Conservation (phyloP, 2,329 filamentous ascomycete species). For the Cytospora leucostoma region DNA sequence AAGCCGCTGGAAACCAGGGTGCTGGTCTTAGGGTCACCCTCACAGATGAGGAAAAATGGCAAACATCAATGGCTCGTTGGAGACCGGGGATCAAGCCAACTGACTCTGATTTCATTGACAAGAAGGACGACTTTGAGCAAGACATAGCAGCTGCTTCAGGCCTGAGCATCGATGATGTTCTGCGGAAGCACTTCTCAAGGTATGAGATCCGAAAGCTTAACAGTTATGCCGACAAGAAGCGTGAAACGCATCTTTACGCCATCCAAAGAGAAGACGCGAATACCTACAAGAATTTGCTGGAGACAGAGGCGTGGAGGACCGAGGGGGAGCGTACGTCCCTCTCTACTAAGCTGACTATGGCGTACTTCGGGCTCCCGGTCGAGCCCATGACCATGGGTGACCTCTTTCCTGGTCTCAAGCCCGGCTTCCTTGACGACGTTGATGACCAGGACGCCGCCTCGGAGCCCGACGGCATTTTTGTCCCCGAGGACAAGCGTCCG, state of each 20-base stretch:
- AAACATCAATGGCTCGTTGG: constrained; percentile 5
- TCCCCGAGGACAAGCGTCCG: constrained; percentile 20
- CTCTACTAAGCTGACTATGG: constrained; percentile 45
- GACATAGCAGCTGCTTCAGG: not conserved
- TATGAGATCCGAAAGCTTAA: constrained; percentile 11
- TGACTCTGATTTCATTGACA: not conserved
- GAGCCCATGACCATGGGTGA: constrained; percentile 41
- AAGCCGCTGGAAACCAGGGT: not conserved
- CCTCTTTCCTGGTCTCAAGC: not conserved
- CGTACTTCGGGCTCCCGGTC: constrained; percentile 50
- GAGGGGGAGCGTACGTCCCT: constrained; percentile 27
- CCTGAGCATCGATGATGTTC: constrained; percentile 4
- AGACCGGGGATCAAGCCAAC: constrained; percentile 2
- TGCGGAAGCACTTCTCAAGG: constrained; percentile 8
- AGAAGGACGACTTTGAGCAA: not conserved
- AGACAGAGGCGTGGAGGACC: not conserved
- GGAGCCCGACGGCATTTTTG: constrained; percentile 12
- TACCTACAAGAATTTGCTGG: not conserved
- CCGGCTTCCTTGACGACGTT: not conserved
- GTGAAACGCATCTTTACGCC: not conserved
- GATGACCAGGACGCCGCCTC: not conserved
- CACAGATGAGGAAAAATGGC: constrained; percentile 8
- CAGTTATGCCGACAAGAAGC: constrained; percentile 15
- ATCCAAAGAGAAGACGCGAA: constrained; percentile 3
- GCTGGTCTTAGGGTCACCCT: not conserved